Conservation (phyloP, 805 yeast genomes). For the Starmerella lactis-condensi region DNA sequence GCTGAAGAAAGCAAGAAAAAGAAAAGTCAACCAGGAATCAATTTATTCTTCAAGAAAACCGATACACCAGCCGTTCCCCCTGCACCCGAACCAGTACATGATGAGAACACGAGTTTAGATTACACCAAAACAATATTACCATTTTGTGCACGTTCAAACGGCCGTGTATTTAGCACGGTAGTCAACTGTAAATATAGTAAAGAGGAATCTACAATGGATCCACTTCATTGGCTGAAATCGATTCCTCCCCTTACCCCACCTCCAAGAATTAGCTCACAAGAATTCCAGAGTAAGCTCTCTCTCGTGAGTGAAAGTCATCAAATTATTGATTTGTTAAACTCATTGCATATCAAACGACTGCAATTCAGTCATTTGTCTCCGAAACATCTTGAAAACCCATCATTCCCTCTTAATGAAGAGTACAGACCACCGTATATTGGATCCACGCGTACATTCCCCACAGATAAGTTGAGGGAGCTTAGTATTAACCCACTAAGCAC, state of each 20-base stretch:
- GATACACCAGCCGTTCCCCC: conserved; percentile 4
- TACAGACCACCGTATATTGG: conserved; percentile 37
- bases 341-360: conserved; percentile 18
- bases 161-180: no score
- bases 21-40: conserved; percentile 15
- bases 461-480: conserved; percentile 2
- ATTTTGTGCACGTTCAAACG: no score
- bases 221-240: no score
- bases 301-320: conserved; percentile 11
- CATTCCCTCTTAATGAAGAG: conserved; percentile 27
- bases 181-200: no score
- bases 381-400: conserved; percentile 6
- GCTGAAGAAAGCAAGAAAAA: conserved; percentile 8
- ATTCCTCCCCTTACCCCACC: conserved; percentile 1
- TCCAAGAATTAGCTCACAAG: no score
- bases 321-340: conserved; percentile 9
- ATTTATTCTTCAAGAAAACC: conserved; percentile 13
- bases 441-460: conserved; percentile 26
- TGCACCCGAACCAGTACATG: conserved; percentile 1
- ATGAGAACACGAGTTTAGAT: no score
- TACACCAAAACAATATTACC: no score
- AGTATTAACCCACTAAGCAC: conserved; percentile 14
- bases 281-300: conserved; percentile 14
- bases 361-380: conserved; percentile 18
- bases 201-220: no score